Percentiles rank a stretch among this genome's conserved stretches.
These are phyloP conservation scores for Pulveroboletus sp. DNA, from an alignment of 768 basidiomycete genomes.

Conservation along the genomic window DNA sequence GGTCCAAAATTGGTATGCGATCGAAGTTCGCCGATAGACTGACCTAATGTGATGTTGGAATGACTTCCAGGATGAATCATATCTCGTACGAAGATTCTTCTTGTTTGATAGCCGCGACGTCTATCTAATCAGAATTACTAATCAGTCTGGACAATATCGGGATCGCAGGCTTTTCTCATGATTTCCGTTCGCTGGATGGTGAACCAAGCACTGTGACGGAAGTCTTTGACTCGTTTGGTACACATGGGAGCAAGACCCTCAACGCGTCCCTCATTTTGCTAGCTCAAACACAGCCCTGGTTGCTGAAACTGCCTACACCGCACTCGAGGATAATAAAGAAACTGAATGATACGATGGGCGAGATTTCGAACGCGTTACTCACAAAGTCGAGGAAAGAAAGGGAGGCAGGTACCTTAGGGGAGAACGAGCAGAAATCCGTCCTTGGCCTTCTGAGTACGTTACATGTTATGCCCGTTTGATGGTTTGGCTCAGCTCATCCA, in stretches of 20 bases:
- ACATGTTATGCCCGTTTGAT: not conserved
- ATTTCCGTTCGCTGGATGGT: slow-evolving; percentile 41
- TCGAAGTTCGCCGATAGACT: not conserved
- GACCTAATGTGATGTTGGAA: not conserved
- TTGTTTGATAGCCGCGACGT: not conserved
- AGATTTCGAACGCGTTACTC: slow-evolving; percentile 34
- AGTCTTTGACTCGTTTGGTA: slow-evolving; percentile 24
- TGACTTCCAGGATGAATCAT: slow-evolving; percentile 43
- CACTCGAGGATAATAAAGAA: slow-evolving; percentile 21
- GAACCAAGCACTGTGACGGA: slow-evolving; percentile 24
- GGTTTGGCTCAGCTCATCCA: slow-evolving; percentile 8
- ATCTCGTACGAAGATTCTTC: slow-evolving; percentile 33
- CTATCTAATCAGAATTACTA: too few relatives aligned
- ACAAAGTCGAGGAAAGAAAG: slow-evolving; percentile 32
- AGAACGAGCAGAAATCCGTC: slow-evolving; percentile 34
- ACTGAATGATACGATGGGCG: slow-evolving; percentile 29
- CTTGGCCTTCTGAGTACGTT: slow-evolving; percentile 36
- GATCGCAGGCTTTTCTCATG: slow-evolving; percentile 43
- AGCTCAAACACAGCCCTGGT: slow-evolving; percentile 26
- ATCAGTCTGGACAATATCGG: slow-evolving; percentile 45
- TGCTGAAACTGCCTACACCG: slow-evolving; percentile 32
- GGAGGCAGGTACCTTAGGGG: slow-evolving; percentile 25
- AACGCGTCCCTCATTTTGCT: slow-evolving; percentile 21
- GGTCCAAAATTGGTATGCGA: slow-evolving; percentile 44
- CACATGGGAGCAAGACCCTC: slow-evolving; percentile 7